A percentile compares a stretch with the other conserved stretches of the same genome.
Evolutionary conservation across 129 eudicot genomes (phyloP).

Genomic region (Tanacetum coccineum): DNA sequence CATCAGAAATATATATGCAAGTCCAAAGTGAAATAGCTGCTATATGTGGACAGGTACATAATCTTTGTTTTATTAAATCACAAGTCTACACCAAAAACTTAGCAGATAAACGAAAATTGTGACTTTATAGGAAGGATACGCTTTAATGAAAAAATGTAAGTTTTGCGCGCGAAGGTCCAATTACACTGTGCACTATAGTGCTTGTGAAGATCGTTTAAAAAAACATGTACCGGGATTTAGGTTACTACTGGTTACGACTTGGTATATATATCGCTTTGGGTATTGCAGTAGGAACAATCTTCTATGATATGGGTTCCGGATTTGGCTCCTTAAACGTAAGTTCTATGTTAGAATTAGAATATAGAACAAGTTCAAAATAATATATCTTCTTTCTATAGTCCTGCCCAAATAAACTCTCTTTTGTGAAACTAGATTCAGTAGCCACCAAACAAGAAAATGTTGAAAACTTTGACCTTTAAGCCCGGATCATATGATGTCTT

Average conservation of each 20-base stretch:
- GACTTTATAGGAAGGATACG: constrained; percentile 35
- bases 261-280: constrained; percentile 50
- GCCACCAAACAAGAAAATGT: no score
- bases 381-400: no score
- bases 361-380: no score
- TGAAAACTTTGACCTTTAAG: no score
- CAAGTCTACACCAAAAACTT: not conserved
- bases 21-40: constrained; percentile 35
- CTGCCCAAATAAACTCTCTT: not conserved
- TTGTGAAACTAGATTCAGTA: not conserved
- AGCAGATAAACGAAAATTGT: not conserved
- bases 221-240: constrained; percentile 68
- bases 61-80: not conserved
- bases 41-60: constrained; percentile 39
- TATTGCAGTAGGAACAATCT: constrained; percentile 55
- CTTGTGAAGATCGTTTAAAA: constrained; percentile 49
- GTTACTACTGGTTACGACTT: constrained; percentile 79
- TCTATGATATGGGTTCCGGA: constrained; percentile 38
- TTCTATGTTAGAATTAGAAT: not conserved
- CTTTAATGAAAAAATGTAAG: constrained; percentile 31
- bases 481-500: no score
- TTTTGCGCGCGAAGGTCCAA: constrained; percentile 37
- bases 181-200: constrained; percentile 42
- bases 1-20: constrained; percentile 38
- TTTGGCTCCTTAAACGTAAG: constrained; percentile 64